Base-by-base conservation (phyloP, 177 flowering plant genomes). In the Vitis hybrid region DNA sequence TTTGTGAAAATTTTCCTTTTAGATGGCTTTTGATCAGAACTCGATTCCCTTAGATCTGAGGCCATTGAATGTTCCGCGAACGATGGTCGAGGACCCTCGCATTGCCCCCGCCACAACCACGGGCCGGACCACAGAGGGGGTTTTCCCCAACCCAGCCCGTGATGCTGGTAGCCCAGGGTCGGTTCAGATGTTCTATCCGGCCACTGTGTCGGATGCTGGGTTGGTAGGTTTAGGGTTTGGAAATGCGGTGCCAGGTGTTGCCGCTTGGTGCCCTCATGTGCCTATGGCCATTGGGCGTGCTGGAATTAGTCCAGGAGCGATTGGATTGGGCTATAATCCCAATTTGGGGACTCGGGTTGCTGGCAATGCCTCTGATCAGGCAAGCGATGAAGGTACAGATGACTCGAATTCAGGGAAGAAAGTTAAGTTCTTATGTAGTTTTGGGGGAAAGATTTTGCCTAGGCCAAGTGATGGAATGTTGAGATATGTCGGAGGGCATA, bases 401-500 rank as follows among this genome's bases (percentile, higher is more conserved):
- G 90, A 80, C 71, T 81, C 83, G 0, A 65, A 67, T 14, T 73
- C 78, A 32, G 80, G 75, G 63, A 87, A 76, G 82, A 93, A 86
- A 77, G 78, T 87, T 8, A 94, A 94, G 80, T 85, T 91, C 52
- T 69, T 93, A 68, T 93, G 98, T 74, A 91, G 98, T 74, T 93
- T 87, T 81, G 91, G 94, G 54, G 98, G 98, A 30, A 94, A 86
- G 70, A 89, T 94, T 65, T 80, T 92, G 13, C 98, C 98, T 1
- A 82, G 97, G 66, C 97, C 93, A 0, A 83, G 92, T 72, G 97
- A 93, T 82, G 95, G 95, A 18, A 74, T 80, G 69, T 72, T 93
- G 72, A 86, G 98, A 73, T 94, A 93, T 69, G 97, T 93, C 17
- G 98, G 98, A 60, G 98, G 98, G 52, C 95, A 93, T 57, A 92